These are phyloP conservation scores for Colletotrichum viniferum DNA, from an alignment of 2,329 filamentous ascomycete genomes.

Conservation along the genomic window DNA sequence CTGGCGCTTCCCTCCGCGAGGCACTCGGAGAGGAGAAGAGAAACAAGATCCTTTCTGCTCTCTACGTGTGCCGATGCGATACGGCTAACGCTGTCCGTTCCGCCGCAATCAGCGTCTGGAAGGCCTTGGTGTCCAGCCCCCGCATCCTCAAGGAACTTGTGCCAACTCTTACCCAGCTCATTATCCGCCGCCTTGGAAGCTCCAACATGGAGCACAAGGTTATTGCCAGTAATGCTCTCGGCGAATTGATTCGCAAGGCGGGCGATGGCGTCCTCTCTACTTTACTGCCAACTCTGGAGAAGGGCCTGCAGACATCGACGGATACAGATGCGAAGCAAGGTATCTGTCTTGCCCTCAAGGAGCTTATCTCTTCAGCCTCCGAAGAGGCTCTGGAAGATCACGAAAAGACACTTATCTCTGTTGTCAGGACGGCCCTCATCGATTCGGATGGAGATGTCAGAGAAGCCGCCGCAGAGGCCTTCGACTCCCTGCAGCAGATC, in stretches of 20 bases:
- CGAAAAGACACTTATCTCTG: slow-evolving; percentile 92
- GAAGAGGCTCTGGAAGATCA: slow-evolving; percentile 90
- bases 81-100: slow-evolving; percentile 90
- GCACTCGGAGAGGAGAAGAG: slow-evolving; percentile 94
- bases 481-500: slow-evolving; percentile 92
- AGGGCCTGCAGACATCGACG: slow-evolving; percentile 84
- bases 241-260: slow-evolving; percentile 95
- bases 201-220: slow-evolving; percentile 99
- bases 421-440: slow-evolving; percentile 89
- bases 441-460: slow-evolving; percentile 89
- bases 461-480: slow-evolving; percentile 95
- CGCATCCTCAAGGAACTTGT: slow-evolving; percentile 94
- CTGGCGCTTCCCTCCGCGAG: slow-evolving; percentile 90
- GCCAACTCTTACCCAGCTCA: slow-evolving; percentile 90
- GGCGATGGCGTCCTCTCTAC: slow-evolving; percentile 91
- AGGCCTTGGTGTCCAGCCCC: slow-evolving; percentile 90
- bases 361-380: slow-evolving; percentile 88
- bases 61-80: slow-evolving; percentile 98
- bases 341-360: slow-evolving; percentile 94
- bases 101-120: slow-evolving; percentile 93
- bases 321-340: slow-evolving; percentile 95
- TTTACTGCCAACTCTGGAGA: slow-evolving; percentile 88
- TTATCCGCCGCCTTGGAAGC: slow-evolving; percentile 92
- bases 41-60: slow-evolving; percentile 94
- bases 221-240: slow-evolving; percentile 95